These are phyloP conservation scores for Ceratorhiza oryzae-sativae DNA, from an alignment of 1,284 basidiomycete genomes.

Conservation along the genomic window DNA sequence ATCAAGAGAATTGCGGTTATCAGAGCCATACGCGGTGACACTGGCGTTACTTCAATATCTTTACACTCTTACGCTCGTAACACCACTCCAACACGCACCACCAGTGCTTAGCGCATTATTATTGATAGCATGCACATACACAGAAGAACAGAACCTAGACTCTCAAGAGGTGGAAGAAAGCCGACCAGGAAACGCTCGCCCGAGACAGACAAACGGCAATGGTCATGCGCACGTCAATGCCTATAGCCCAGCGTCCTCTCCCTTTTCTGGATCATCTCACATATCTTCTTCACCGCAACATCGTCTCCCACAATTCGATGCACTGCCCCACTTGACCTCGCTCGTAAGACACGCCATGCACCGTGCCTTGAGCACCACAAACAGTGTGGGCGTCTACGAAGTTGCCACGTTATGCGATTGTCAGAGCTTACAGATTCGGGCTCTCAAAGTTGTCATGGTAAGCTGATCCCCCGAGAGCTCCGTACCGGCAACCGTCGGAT, in stretches of 20 bases:
- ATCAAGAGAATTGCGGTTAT: conserved; percentile 78
- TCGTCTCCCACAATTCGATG: conserved; percentile 43
- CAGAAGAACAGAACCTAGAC: background rate
- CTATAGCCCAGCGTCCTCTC: conserved; percentile 25
- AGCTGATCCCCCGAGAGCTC: background rate
- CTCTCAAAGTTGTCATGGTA: conserved; percentile 36
- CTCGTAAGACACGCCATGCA: conserved; percentile 94
- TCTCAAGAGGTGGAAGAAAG: background rate
- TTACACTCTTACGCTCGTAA: conserved; percentile 84
- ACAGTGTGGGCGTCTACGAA: conserved; percentile 90
- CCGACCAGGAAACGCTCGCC: background rate
- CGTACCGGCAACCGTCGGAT: background rate
- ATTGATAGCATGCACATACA: conserved; percentile 83
- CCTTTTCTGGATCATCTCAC: conserved; percentile 7
- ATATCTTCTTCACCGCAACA: background rate
- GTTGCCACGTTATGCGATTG: conserved; percentile 90
- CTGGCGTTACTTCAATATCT: conserved; percentile 92
- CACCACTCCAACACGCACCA: conserved; percentile 88
- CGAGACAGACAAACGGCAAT: conserved; percentile 22
- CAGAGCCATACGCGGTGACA: conserved; percentile 89
- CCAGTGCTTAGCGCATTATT: conserved; percentile 88
- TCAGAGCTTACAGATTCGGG: conserved; percentile 85
- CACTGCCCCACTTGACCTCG: conserved; percentile 73
- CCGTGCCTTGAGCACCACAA: conserved; percentile 78
- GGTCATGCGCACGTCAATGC: background rate